Base-by-base conservation (phyloP, 2,329 filamentous ascomycete genomes). In the Colletotrichum navitas region DNA sequence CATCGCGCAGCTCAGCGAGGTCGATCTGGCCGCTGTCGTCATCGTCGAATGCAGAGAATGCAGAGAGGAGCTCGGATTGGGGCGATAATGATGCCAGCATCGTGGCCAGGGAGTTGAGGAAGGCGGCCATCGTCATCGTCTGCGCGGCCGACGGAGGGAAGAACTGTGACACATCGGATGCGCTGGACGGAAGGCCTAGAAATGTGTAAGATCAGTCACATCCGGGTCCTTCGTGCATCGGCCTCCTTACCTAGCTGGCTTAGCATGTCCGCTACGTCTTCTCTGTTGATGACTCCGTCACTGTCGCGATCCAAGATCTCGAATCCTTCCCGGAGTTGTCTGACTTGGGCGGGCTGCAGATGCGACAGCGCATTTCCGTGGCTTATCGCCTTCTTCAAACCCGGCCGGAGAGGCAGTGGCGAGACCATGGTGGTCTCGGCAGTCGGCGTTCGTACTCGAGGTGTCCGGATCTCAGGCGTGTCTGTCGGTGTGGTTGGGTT, bases 21-120 rank as follows among this genome's bases (percentile, higher is more conserved):
- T 98, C 94, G 49, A 98, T 90, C 81, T 98, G 94, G 3, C 96
- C 96, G 77, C 93, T 96, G 79, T 99, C 96, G 74, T 97, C 94
- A 73, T 97, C 93, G 78, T 99, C 96, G 79, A 98, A 98, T 0
- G 96, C 96, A 2, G 94, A 94, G 76, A 99, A 95, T 0, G 96
- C 96, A 1, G 94, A 95, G 26, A 94, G 85, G 12, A 99, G 87
- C 79, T 99, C 96, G 21, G 90, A 88, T 29, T 90, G 89, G 0
- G 93, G 91, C 0, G 94, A 97, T 24, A 98, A 85, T 0, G 91
- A 88, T 1, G 90, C 89, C 3, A 98, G 85, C 2, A 93, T 88
- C 12, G 89, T 88, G 0, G 95, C 93, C 2, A 99, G 85, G 1
- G 91, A 92, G 78, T 94, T 95, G 29, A 99, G 87, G 79, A 97